These are phyloP conservation scores for Colletotrichum endophyticum DNA, from an alignment of 2,329 filamentous ascomycete species.

Conservation along the genomic window DNA sequence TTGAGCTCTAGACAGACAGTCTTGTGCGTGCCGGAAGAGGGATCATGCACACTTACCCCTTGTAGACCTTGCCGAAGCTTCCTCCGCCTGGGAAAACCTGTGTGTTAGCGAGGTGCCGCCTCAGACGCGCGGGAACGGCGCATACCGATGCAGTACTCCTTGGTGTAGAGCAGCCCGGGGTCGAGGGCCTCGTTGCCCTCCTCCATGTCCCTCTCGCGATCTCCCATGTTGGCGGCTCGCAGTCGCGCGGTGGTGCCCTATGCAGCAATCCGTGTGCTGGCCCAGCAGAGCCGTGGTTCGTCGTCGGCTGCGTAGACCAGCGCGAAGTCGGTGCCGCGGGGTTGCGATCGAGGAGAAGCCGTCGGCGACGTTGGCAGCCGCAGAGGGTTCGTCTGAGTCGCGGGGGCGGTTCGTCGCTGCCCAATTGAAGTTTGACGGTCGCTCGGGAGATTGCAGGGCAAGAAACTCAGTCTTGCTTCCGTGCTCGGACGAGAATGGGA, in stretches of 20 bases:
- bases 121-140: constrained; percentile 1
- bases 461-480: neutral
- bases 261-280: neutral
- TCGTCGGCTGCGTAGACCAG: neutral
- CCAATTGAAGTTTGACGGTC: neutral
- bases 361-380: neutral
- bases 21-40: neutral
- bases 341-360: neutral
- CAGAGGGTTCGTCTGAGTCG: neutral
- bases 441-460: neutral
- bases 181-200: constrained; percentile 67
- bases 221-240: constrained; percentile 45
- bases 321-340: neutral
- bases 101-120: neutral
- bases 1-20: neutral
- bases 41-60: constrained; percentile 66
- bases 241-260: neutral
- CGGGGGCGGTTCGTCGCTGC: neutral
- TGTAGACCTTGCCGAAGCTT: constrained; percentile 98
- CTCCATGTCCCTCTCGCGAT: constrained; percentile 51
- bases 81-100: constrained; percentile 72
- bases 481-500: neutral
- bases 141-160: constrained; percentile 86
- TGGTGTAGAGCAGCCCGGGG: constrained; percentile 91
- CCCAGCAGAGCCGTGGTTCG: neutral